A percentile compares a stretch with the other conserved stretches of the same genome.
Conservation (phyloP, 2,329 filamentous ascomycete species). For the Periconia sp. region DNA sequence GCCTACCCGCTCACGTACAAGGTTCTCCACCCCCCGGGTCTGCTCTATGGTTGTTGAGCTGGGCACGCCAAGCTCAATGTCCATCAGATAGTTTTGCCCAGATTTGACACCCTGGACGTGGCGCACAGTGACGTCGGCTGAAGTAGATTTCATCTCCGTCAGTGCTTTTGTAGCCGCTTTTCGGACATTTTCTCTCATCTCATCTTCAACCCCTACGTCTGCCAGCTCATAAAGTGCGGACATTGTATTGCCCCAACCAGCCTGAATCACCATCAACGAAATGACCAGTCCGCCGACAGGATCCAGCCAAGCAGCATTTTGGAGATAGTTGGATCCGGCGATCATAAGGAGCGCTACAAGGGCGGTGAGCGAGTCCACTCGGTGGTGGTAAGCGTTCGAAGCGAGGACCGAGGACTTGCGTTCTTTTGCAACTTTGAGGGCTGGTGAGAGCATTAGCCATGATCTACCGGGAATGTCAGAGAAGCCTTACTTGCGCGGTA, state of each 20-base stretch:
- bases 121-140: slow-evolving; percentile 69
- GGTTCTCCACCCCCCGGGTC: slow-evolving; percentile 72
- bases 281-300: slow-evolving; percentile 92
- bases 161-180: slow-evolving; percentile 60
- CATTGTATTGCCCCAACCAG: slow-evolving; percentile 84
- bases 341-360: slow-evolving; percentile 92
- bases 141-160: slow-evolving; percentile 42
- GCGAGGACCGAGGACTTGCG: slow-evolving; percentile 95
- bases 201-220: slow-evolving; percentile 86
- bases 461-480: background rate
- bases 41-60: slow-evolving; percentile 76
- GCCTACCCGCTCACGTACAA: slow-evolving; percentile 74
- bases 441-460: slow-evolving; percentile 55
- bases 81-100: slow-evolving; percentile 94
- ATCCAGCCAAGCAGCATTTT: slow-evolving; percentile 89
- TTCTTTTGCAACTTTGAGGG: slow-evolving; percentile 93
- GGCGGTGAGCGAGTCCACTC: slow-evolving; percentile 92
- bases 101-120: slow-evolving; percentile 91
- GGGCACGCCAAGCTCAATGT: slow-evolving; percentile 84
- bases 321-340: slow-evolving; percentile 83
- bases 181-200: slow-evolving; percentile 75
- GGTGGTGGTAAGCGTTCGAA: slow-evolving; percentile 95
- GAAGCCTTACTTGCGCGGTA: slow-evolving; percentile 72
- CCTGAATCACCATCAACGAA: slow-evolving; percentile 89
- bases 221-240: slow-evolving; percentile 85